Percentiles rank a stretch among this genome's conserved stretches.
Evolutionary conservation across 768 basidiomycete species (phyloP).

Genomic region (Suillus alpinus): DNA sequence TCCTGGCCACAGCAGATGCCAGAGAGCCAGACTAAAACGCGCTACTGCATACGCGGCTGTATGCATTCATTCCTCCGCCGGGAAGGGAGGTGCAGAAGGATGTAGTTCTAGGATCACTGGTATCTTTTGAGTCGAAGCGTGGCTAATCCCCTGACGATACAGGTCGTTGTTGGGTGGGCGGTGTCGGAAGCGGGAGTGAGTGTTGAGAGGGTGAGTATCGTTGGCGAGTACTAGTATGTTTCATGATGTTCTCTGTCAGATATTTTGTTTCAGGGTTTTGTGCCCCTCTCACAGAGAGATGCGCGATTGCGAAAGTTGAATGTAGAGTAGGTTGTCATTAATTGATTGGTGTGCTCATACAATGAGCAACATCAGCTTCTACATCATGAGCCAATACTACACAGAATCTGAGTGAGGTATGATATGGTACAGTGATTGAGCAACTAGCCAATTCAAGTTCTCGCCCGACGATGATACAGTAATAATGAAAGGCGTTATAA

Average conservation of each 20-base stretch:
- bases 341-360: background rate
- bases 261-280: conserved; percentile 52
- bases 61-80: conserved; percentile 71
- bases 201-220: conserved; percentile 19
- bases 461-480: background rate
- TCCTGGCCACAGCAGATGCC: conserved; percentile 83
- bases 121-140: too few relatives aligned
- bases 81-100: conserved; percentile 79
- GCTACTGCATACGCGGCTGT: conserved; percentile 64
- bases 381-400: background rate
- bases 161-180: too few relatives aligned
- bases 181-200: conserved; percentile 28
- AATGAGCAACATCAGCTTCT: background rate
- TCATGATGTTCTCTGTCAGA: background rate
- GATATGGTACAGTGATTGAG: too few relatives aligned
- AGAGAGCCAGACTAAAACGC: conserved; percentile 66
- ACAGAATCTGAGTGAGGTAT: background rate
- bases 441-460: too few relatives aligned
- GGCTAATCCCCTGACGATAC: too few relatives aligned
- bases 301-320: conserved; percentile 86
- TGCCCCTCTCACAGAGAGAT: conserved; percentile 83
- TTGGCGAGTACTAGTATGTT: background rate
- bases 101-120: conserved; percentile 35
- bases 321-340: conserved; percentile 84
- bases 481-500: background rate